Evolutionary conservation across 2,329 filamentous ascomycete genomes (phyloP).

Genomic region (Hyphodiscus sp.): DNA sequence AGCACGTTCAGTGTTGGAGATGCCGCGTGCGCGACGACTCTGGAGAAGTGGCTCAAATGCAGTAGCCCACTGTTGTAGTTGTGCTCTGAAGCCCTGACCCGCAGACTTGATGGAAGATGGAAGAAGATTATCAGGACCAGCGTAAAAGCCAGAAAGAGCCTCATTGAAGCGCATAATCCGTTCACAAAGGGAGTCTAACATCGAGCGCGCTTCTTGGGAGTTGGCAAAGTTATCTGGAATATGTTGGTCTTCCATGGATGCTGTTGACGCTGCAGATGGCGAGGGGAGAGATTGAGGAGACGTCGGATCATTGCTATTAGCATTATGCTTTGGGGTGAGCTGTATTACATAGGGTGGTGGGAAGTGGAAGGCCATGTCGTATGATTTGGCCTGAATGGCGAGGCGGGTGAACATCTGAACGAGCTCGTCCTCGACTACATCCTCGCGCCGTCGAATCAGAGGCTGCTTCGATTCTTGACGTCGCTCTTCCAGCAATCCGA

Average conservation of each 20-base stretch:
- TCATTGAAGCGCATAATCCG: slow-evolving; percentile 54
- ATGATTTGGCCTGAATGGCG: slow-evolving; percentile 60
- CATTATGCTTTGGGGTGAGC: slow-evolving; percentile 33
- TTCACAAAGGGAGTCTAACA: slow-evolving; percentile 51
- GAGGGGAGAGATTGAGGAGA: slow-evolving; percentile 33
- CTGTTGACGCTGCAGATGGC: slow-evolving; percentile 29
- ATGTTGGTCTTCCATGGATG: slow-evolving; percentile 10
- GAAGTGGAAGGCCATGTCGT: slow-evolving; percentile 63
- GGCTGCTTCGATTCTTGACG: slow-evolving; percentile 38
- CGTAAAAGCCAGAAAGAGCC: slow-evolving; percentile 41
- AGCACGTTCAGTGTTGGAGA: slow-evolving; percentile 47
- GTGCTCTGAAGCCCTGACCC: slow-evolving; percentile 38
- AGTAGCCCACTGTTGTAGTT: slow-evolving; percentile 47
- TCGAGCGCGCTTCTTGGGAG: slow-evolving; percentile 47
- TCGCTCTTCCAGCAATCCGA: slow-evolving; percentile 47
- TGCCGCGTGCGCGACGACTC: slow-evolving; percentile 39
- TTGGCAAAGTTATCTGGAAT: slow-evolving; percentile 37
- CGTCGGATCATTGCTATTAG: slow-evolving; percentile 5
- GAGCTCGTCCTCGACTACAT: slow-evolving; percentile 42
- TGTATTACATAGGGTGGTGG: slow-evolving; percentile 55
- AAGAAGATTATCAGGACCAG: slow-evolving; percentile 42
- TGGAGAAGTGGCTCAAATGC: slow-evolving; percentile 51
- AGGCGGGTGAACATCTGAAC: slow-evolving; percentile 57
- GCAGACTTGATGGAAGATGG: slow-evolving; percentile 20
- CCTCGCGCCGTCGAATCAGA: slow-evolving; percentile 15